A percentile compares a stretch with the other conserved stretches of the same genome.
Conservation (phyloP, 1,284 basidiomycete species). For the Irpex lacteus region DNA sequence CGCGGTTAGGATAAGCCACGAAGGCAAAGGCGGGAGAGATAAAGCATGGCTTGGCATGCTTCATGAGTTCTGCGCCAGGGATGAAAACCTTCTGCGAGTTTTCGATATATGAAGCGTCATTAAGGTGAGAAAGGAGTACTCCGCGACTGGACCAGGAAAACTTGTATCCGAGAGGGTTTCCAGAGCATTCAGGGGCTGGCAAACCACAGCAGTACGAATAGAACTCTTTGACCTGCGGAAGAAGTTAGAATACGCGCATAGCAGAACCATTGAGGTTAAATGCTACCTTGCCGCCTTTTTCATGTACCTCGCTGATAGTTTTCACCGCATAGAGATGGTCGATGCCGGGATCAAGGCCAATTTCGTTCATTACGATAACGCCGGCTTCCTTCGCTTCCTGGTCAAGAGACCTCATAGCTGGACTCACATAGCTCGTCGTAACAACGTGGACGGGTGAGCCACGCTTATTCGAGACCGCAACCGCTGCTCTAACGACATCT, state of each 20-base stretch:
- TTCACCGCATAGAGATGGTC: constrained; percentile 97
- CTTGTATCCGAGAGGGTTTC: constrained; percentile 98
- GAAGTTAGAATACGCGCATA: background rate
- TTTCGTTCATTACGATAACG: constrained; percentile 97
- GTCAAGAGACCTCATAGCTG: constrained; percentile 89
- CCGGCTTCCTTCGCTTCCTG: constrained; percentile 84
- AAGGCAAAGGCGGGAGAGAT: constrained; percentile 96
- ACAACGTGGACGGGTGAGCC: constrained; percentile 64
- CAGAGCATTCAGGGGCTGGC: constrained; percentile 85
- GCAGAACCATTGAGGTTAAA: background rate
- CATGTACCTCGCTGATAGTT: constrained; percentile 93
- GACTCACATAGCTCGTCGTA: constrained; percentile 93
- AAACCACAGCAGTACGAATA: constrained; percentile 96
- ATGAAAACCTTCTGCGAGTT: constrained; percentile 67
- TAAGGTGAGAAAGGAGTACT: constrained; percentile 92
- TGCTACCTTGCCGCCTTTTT: constrained; percentile 86
- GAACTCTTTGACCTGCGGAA: constrained; percentile 82
- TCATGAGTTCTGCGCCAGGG: constrained; percentile 78
- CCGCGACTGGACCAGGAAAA: constrained; percentile 99
- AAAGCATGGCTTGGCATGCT: constrained; percentile 88
- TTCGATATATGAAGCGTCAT: constrained; percentile 81
- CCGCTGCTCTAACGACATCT: constrained; percentile 79
- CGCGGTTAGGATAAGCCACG: constrained; percentile 96
- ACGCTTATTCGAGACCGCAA: background rate
- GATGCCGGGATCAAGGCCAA: constrained; percentile 94